Conservation (phyloP, 2,329 filamentous ascomycete species). For the Colletotrichum graminicola region DNA sequence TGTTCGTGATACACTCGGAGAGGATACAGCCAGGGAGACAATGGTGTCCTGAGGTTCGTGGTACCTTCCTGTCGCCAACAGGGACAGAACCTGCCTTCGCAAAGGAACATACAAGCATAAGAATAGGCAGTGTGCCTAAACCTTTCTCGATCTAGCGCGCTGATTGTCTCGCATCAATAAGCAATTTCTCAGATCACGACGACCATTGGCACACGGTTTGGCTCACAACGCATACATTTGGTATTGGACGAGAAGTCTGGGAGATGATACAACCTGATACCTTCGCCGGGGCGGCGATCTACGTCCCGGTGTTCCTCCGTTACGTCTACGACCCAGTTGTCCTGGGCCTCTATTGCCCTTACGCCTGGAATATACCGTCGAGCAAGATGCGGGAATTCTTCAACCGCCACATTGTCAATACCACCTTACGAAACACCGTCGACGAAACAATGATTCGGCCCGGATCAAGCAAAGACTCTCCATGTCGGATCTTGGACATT, state of each 20-base stretch:
- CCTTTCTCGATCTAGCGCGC: background rate
- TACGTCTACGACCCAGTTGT: constrained; percentile 50
- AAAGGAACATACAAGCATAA: background rate
- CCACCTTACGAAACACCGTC: constrained; percentile 46
- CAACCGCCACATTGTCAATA: constrained; percentile 46
- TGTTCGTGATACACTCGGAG: background rate
- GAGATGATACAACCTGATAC: constrained; percentile 16
- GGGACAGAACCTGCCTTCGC: background rate
- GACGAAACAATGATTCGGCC: background rate
- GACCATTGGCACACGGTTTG: background rate
- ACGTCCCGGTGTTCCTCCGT: constrained; percentile 20
- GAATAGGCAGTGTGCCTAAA: background rate
- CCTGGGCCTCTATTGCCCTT: constrained; percentile 51
- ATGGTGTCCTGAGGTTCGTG: background rate
- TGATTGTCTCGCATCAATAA: background rate
- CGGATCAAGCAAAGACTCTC: background rate
- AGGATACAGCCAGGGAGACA: background rate
- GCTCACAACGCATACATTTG: background rate
- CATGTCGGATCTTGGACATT: constrained; percentile 52
- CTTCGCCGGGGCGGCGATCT: constrained; percentile 26
- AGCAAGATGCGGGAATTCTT: constrained; percentile 17
- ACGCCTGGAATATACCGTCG: constrained; percentile 48
- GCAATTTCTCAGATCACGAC: background rate
- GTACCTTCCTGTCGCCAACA: background rate
- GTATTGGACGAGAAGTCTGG: background rate